Percentiles rank a stretch among this genome's conserved stretches.
Evolutionary conservation across 345 rosid genomes (phyloP).

Genomic region (Hypericum perforatum): DNA sequence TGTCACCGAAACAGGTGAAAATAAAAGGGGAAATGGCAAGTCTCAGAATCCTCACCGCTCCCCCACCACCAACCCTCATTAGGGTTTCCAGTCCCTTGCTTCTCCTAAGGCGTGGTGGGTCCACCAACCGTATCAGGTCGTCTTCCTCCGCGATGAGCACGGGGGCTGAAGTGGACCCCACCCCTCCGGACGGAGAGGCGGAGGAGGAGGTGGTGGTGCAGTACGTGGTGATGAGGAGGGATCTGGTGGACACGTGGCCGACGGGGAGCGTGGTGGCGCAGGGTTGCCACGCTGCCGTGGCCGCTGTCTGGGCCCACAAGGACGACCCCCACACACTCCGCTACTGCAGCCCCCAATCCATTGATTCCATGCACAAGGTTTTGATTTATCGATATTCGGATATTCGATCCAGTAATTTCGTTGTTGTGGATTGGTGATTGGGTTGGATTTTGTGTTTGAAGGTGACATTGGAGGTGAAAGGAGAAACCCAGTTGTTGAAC

Average conservation of each 20-base stretch:
- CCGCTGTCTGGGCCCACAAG: conserved; percentile 63
- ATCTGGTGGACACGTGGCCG: conserved; percentile 88
- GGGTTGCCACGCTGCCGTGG: conserved; percentile 89
- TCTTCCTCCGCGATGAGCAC: conserved; percentile 11
- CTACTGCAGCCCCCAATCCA: conserved; percentile 60
- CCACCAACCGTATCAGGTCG: background rate
- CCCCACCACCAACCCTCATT: too few species aligned
- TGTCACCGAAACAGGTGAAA: too few species aligned
- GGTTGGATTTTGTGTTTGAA: conserved; percentile 8
- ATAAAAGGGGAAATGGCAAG: too few species aligned
- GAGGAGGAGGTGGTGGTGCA: conserved; percentile 49
- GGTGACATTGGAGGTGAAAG: conserved; percentile 96
- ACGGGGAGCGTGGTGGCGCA: conserved; percentile 88
- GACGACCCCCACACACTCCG: conserved; percentile 50
- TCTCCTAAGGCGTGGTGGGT: too few species aligned
- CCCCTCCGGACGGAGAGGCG: conserved; percentile 13
- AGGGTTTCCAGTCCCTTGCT: too few species aligned
- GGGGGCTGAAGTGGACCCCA: conserved; percentile 7
- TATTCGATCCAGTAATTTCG: background rate
- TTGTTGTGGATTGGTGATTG: background rate
- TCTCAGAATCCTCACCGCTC: too few species aligned
- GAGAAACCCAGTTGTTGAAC: conserved; percentile 65
- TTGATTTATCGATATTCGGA: background rate
- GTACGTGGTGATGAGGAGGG: conserved; percentile 76
- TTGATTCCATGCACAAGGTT: conserved; percentile 87